These are phyloP conservation scores for Tanozyma kutaoensis DNA, from an alignment of 805 yeast genomes.

Conservation along the genomic window DNA sequence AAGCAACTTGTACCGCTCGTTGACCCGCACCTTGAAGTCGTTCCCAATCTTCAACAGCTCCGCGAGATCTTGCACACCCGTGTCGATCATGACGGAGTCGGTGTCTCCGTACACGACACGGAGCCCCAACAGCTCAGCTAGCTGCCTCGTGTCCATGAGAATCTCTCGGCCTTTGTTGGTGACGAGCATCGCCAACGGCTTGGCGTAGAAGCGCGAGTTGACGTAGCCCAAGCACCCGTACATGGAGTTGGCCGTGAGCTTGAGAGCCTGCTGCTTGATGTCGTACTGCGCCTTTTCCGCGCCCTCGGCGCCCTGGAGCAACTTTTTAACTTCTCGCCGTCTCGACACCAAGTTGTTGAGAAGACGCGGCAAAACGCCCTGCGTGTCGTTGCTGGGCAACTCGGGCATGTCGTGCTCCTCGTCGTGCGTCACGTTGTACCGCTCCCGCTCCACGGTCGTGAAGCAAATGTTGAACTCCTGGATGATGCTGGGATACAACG, in stretches of 20 bases:
- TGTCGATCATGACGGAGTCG: constrained; percentile 97
- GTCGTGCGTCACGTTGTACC: constrained; percentile 23
- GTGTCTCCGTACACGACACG: constrained; percentile 96
- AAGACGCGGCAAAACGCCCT: constrained; percentile 81
- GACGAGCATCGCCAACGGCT: constrained; percentile 89
- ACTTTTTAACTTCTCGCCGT: constrained; percentile 83
- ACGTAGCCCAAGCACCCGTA: constrained; percentile 95
- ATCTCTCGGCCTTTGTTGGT: constrained; percentile 94
- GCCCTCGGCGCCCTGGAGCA: constrained; percentile 56
- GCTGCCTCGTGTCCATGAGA: constrained; percentile 79
- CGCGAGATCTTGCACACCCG: constrained; percentile 52
- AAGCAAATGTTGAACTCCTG: constrained; percentile 96
- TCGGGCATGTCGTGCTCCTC: constrained; percentile 55
- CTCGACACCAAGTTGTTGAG: constrained; percentile 76
- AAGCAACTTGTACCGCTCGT: constrained; percentile 72
- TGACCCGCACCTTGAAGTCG: constrained; percentile 72
- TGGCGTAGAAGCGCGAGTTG: constrained; percentile 86
- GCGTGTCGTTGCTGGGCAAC: constrained; percentile 47
- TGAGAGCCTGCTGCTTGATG: constrained; percentile 90
- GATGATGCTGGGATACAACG: constrained; percentile 91
- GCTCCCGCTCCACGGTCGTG: constrained; percentile 75
- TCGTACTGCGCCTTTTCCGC: constrained; percentile 75
- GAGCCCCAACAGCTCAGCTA: constrained; percentile 76
- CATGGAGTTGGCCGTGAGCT: constrained; percentile 98
- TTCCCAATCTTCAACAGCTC: constrained; percentile 80